Evolutionary conservation across 768 basidiomycete species (phyloP).

Genomic region (Saitozyma podzolica): DNA sequence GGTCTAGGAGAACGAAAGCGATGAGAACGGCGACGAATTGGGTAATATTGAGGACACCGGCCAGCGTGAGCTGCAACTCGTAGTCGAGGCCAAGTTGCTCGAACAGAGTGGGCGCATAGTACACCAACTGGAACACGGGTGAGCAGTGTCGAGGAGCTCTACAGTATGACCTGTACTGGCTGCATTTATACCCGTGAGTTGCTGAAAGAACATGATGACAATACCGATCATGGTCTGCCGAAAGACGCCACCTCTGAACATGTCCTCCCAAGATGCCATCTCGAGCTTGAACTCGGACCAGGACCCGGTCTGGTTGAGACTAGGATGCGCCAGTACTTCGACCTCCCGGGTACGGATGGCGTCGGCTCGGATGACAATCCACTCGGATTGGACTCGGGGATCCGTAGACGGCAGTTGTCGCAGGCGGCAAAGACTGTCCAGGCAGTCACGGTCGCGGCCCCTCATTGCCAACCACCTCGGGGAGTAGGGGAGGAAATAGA

Average conservation of each 20-base stretch:
- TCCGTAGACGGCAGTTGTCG: conserved; percentile 10
- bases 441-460: conserved; percentile 22
- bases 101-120: conserved; percentile 10
- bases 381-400: conserved; percentile 24
- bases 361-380: conserved; percentile 19
- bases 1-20: conserved; percentile 14
- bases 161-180: background rate
- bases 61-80: conserved; percentile 11
- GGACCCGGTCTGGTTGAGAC: background rate
- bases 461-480: conserved; percentile 30
- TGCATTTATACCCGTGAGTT: conserved; percentile 25
- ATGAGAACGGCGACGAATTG: conserved; percentile 14
- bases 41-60: conserved; percentile 24
- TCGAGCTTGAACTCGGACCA: too few species aligned
- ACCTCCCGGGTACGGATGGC: background rate
- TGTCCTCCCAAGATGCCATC: too few species aligned
- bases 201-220: conserved; percentile 29
- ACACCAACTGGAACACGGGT: background rate
- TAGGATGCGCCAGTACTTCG: too few species aligned
- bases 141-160: too few species aligned
- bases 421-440: conserved; percentile 16
- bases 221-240: conserved; percentile 12
- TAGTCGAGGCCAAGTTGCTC: conserved; percentile 14
- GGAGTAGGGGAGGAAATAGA: conserved; percentile 19
- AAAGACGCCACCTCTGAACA: too few species aligned